These are phyloP conservation scores for Suillus ampliporus DNA, from an alignment of 768 basidiomycete species.

Conservation along the genomic window DNA sequence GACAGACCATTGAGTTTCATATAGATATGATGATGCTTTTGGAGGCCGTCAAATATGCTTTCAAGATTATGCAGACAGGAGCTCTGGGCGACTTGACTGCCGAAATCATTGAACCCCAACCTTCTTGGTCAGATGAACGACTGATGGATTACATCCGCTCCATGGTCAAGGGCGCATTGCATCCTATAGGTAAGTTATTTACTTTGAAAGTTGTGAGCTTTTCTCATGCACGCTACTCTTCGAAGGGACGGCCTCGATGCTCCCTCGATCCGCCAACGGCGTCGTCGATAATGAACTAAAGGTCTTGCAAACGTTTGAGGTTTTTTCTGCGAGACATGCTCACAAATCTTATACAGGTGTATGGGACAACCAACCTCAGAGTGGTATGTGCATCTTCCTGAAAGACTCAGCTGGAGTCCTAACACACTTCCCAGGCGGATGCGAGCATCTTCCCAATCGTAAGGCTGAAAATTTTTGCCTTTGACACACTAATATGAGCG, in stretches of 20 bases:
- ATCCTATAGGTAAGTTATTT: conserved; percentile 16
- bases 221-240: not conserved
- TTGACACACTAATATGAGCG: not conserved
- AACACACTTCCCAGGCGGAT: conserved; percentile 19
- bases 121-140: conserved; percentile 21
- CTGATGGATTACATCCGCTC: conserved; percentile 20
- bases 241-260: conserved; percentile 24
- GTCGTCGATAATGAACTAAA: conserved; percentile 22
- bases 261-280: conserved; percentile 22
- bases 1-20: not conserved
- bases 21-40: conserved; percentile 25
- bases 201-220: not conserved
- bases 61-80: conserved; percentile 23
- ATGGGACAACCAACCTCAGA: conserved; percentile 21
- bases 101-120: conserved; percentile 21
- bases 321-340: conserved; percentile 1
- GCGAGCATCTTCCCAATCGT: conserved; percentile 24
- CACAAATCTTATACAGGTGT: conserved; percentile 10
- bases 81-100: conserved; percentile 18
- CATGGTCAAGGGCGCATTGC: conserved; percentile 13
- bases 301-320: conserved; percentile 5
- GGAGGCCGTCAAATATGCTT: conserved; percentile 17
- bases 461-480: not conserved
- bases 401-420: not conserved
- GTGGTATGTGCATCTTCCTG: conserved; percentile 14